Evolutionary conservation across 2,329 filamentous ascomycete species (phyloP), one percentile per base, ranked within the genome.

Genomic region (Colletotrichum aenigma): DNA sequence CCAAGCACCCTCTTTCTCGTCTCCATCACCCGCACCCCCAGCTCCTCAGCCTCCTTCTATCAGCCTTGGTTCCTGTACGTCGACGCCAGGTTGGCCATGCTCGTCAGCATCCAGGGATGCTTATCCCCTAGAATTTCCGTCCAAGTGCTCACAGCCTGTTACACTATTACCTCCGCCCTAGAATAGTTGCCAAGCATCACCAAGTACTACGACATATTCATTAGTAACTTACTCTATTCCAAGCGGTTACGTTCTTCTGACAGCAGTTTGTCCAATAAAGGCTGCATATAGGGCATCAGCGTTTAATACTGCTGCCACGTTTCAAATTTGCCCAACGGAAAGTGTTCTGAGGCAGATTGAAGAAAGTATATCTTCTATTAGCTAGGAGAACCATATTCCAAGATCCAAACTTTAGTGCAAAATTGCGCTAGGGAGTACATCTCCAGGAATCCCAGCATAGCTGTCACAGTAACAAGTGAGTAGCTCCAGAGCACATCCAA

Each of bases 401-500:
- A 75, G n/a, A 80, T 71, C 80, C 79, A 81, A 4, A 52, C 12
- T 6, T 61, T 67, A 4, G 77, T 81, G 36, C 79, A 81, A 32
- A 79, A 78, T 21, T 81, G 26, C 26, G 7, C 26, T 28, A 28
- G 26, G 6, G 26, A 7, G 26, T 28, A 6, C 26, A 28, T 28
- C 72, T 85, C 82, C 61, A 85, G 86, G 2, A 70, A 9, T 74
- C 79, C 21, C 70, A 24, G 48, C 74, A 76, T n/a, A 71, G 68
- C 64, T 2, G 72, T 34, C 32, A 34, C 4, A 0, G 12, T 70
- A 16, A 88, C 77, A 6, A 88, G 82, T 4, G 80, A 86, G 77
- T 82, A 88, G 69, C 83, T 77, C 55, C 78, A 76, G 15, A 88
- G 79, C 6, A 79, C 77, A 2, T 74, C 32, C 2, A 88, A 65